Percentiles rank a stretch among this genome's conserved stretches.
These are phyloP conservation scores for Claviceps quebecensis DNA, from an alignment of 2,329 filamentous ascomycete genomes.

Conservation along the genomic window DNA sequence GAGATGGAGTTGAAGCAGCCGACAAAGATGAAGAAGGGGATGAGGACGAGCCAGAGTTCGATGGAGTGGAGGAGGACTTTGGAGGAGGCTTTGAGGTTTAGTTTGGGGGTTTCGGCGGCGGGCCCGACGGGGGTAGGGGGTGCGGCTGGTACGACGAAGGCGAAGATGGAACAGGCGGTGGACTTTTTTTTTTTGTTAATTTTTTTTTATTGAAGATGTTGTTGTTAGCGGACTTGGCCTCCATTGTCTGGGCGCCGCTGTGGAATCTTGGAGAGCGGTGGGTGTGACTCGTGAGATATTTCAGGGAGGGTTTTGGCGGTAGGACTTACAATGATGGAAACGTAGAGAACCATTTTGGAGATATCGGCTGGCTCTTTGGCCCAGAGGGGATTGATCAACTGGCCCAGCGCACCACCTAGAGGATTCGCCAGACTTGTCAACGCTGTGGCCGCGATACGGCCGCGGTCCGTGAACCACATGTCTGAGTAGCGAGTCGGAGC, in stretches of 20 bases:
- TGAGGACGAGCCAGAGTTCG: conserved; percentile 66
- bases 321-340: conserved; percentile 60
- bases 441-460: conserved; percentile 77
- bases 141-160: conserved; percentile 63
- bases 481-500: conserved; percentile 87
- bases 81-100: conserved; percentile 35
- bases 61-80: conserved; percentile 39
- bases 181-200: conserved; percentile 16
- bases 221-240: not conserved
- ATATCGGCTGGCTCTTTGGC: conserved; percentile 49
- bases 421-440: conserved; percentile 77
- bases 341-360: conserved; percentile 71
- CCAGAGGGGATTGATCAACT: conserved; percentile 73
- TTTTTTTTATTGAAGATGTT: not conserved
- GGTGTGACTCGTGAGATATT: not conserved
- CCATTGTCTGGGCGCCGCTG: not conserved
- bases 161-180: conserved; percentile 47
- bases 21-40: conserved; percentile 75
- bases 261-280: not conserved
- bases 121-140: conserved; percentile 68
- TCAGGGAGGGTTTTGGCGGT: not conserved
- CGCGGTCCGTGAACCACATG: conserved; percentile 79
- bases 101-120: conserved; percentile 46
- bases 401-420: conserved; percentile 74
- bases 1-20: conserved; percentile 90